These are phyloP conservation scores for Udeniomyces megalosporus DNA, from an alignment of 768 basidiomycete genomes.

Conservation along the genomic window DNA sequence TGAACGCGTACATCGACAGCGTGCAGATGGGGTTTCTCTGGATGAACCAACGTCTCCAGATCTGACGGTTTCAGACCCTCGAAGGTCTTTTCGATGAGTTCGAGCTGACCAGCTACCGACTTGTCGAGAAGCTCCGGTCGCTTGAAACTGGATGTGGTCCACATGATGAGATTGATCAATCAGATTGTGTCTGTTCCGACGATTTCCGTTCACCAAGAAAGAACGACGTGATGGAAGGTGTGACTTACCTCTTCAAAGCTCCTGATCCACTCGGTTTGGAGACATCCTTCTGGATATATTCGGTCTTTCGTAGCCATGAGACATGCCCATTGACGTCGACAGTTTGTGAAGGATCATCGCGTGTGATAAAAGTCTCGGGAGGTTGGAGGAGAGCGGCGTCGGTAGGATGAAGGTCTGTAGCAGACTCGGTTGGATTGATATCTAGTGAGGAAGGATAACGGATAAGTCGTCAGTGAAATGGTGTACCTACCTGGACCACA, in stretches of 20 bases:
- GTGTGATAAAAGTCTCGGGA: constrained; percentile 36
- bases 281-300: constrained; percentile 41
- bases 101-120: constrained; percentile 55
- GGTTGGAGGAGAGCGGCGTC: constrained; percentile 35
- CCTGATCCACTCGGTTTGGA: not conserved
- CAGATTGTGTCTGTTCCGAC: too few species aligned
- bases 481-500: too few species aligned
- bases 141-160: not conserved
- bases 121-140: constrained; percentile 41
- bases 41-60: constrained; percentile 49
- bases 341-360: constrained; percentile 27
- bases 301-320: constrained; percentile 81
- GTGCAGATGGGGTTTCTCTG: constrained; percentile 55
- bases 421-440: constrained; percentile 5
- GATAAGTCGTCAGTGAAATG: not conserved
- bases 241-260: not conserved
- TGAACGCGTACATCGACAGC: constrained; percentile 51
- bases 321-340: constrained; percentile 35
- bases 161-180: too few species aligned
- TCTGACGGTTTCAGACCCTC: constrained; percentile 22
- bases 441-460: not conserved
- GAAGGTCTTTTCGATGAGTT: constrained; percentile 65
- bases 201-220: too few species aligned
- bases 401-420: constrained; percentile 35
- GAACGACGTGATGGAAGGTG: not conserved